phyloP scores from a whole-genome alignment of 345 rosid species.

The Cardamine chenopodiifolia region DNA sequence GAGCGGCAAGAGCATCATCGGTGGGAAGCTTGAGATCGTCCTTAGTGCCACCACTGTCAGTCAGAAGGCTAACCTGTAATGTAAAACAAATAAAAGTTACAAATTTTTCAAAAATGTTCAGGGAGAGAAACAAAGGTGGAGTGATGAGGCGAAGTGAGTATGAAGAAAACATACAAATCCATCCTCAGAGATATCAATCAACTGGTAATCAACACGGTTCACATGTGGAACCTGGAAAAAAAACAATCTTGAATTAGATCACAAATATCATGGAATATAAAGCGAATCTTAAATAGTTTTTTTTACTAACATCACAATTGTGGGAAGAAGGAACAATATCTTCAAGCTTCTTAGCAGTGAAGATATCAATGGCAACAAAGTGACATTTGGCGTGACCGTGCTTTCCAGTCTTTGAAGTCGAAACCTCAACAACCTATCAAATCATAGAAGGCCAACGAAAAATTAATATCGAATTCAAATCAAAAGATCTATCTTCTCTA shows the following conservation, averaged over 20 bases:
- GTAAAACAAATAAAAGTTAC: background rate
- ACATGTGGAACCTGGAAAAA: constrained; percentile 69
- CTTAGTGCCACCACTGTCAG: constrained; percentile 72
- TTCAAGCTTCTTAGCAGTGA: constrained; percentile 82
- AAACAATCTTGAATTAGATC: background rate
- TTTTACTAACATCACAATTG: constrained; percentile 66
- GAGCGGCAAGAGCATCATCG: constrained; percentile 61
- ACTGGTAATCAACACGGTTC: constrained; percentile 73
- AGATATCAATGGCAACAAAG: constrained; percentile 86
- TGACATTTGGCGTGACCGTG: constrained; percentile 96
- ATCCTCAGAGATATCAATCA: constrained; percentile 82
- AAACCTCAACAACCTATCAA: constrained; percentile 82
- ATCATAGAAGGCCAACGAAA: background rate
- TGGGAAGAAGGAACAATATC: constrained; percentile 94
- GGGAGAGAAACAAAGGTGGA: background rate
- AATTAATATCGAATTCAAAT: background rate
- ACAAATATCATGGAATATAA: background rate
- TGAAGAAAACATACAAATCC: constrained; percentile 59
- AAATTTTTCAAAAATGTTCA: background rate
- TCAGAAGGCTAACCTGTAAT: constrained; percentile 68
- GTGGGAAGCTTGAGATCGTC: constrained; percentile 83
- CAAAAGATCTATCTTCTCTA: background rate
- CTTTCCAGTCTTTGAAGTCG: constrained; percentile 87
- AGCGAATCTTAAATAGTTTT: background rate
- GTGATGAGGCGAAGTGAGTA: background rate